Evolutionary conservation across 176 grass and related monocot genomes (phyloP).

Genomic region (Thinopyrum elongatum): DNA sequence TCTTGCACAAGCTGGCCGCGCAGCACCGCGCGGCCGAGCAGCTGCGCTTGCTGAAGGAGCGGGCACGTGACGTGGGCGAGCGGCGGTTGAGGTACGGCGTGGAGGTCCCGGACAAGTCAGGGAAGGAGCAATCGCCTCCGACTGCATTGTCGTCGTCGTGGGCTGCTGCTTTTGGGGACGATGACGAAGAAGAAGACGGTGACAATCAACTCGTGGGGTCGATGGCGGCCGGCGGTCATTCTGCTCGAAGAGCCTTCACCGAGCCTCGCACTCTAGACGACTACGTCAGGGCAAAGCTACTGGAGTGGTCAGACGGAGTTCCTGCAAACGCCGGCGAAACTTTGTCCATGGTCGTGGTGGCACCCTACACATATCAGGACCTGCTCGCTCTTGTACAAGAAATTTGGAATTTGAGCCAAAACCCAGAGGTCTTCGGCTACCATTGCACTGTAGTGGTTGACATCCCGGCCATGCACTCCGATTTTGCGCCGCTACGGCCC

Average conservation of each 20-base stretch:
- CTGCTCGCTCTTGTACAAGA: too few relatives aligned
- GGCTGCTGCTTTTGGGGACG: background rate
- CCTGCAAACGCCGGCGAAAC: fast-evolving
- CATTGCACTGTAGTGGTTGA: too few relatives aligned
- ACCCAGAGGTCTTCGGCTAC: too few relatives aligned
- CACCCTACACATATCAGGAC: too few relatives aligned
- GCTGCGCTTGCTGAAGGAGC: background rate
- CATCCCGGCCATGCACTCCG: too few relatives aligned
- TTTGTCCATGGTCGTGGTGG: background rate
- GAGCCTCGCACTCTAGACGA: background rate
- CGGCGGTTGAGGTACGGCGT: background rate
- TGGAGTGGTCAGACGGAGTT: fast-evolving
- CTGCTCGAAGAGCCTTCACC: background rate
- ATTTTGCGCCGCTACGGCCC: too few relatives aligned
- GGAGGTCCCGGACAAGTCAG: background rate
- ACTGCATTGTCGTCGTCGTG: background rate
- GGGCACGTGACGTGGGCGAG: background rate
- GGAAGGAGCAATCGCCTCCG: background rate
- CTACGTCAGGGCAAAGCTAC: background rate
- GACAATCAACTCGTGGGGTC: background rate
- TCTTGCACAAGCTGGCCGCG: background rate
- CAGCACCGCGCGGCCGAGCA: background rate
- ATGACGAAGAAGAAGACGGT: background rate
- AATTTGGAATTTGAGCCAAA: too few relatives aligned
- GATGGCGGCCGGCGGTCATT: too few relatives aligned